Evolutionary conservation across 495 filamentous ascomycete genomes (phyloP).

Genomic region (Astrothelium macrocarpum): DNA sequence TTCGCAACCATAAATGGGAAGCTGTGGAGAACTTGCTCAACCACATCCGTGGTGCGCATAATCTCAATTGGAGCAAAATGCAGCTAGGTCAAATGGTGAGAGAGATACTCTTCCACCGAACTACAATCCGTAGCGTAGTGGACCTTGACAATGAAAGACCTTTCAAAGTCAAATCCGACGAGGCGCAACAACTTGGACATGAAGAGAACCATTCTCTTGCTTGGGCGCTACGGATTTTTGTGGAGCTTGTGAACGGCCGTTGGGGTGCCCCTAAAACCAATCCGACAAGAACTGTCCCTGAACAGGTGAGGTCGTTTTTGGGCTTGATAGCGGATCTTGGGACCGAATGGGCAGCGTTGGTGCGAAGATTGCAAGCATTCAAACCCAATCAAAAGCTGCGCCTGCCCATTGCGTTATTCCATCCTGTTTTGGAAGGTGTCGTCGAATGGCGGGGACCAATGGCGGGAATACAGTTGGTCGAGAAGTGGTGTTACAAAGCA

Average conservation of each 20-base stretch:
- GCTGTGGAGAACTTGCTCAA: slow-evolving; percentile 37
- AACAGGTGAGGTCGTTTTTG: neutral
- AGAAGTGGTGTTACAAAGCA: neutral
- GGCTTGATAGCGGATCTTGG: neutral
- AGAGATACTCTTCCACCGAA: slow-evolving; percentile 16
- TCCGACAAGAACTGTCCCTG: neutral
- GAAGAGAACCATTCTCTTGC: neutral
- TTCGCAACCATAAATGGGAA: slow-evolving; percentile 40
- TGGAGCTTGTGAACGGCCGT: neutral
- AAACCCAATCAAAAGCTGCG: neutral
- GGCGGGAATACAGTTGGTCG: neutral
- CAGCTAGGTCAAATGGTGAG: slow-evolving; percentile 23
- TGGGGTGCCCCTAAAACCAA: neutral
- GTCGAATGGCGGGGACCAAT: neutral
- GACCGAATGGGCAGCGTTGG: neutral
- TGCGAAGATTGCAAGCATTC: neutral
- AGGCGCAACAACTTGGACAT: neutral
- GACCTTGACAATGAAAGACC: neutral
- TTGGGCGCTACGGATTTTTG: neutral
- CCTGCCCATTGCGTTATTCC: neutral
- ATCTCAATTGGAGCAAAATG: slow-evolving; percentile 14
- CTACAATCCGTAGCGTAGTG: neutral
- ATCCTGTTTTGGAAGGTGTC: neutral
- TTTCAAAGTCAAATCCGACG: neutral
- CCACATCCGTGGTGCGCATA: slow-evolving; percentile 30